Evolutionary conservation across 1,284 basidiomycete species (phyloP), one percentile per base, ranked within the genome.

Genomic region (Microbotryum intermedium): DNA sequence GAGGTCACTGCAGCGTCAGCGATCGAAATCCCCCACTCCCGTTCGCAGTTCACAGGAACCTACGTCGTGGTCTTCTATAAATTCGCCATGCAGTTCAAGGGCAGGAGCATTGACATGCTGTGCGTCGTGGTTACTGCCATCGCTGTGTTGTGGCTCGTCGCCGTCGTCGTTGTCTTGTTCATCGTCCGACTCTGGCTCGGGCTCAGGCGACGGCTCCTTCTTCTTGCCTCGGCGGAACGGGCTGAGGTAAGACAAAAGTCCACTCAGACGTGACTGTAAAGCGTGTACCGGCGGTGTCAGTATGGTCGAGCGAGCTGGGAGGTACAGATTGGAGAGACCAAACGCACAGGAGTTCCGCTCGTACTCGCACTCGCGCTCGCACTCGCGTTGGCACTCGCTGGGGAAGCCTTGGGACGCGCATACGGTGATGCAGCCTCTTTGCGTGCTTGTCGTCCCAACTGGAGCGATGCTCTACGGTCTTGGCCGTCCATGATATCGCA

Each of bases 61-160:
- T 34, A 25, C 11, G 39, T 29, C 52, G 45, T n/a, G 18, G 4
- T 52, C 23, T 26, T 45, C 26, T 9, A 53, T 2, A 1, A 26
- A 7, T 6, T 50, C 18, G 6, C 56, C 50, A 10, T 61, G 57
- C 7, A 61, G 54, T 6, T 53, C 62, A 50, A 54, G 53, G 16
- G 43, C 48, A 2, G 48, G 51, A 6, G 47, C 54, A 43, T 57
- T 48, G 16, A 55, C 62, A 10, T 59, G 25, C 2, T 51, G 42
- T 16, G 45, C n/a, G 21, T 55, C 42, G 3, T 45, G 51, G 11
- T 30, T 39, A 4, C 43, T n/a, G 13, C 30, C 50, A 39, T 53
- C 28, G 23, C 55, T 26, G 11, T 26, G 21, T 6, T 21, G 44
- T 4, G 34, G 7, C 16, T 34, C n/a, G 8, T 49, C 43, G 6